Base-by-base conservation (phyloP, 2,329 filamentous ascomycete genomes). In the Fusarium sp. region DNA sequence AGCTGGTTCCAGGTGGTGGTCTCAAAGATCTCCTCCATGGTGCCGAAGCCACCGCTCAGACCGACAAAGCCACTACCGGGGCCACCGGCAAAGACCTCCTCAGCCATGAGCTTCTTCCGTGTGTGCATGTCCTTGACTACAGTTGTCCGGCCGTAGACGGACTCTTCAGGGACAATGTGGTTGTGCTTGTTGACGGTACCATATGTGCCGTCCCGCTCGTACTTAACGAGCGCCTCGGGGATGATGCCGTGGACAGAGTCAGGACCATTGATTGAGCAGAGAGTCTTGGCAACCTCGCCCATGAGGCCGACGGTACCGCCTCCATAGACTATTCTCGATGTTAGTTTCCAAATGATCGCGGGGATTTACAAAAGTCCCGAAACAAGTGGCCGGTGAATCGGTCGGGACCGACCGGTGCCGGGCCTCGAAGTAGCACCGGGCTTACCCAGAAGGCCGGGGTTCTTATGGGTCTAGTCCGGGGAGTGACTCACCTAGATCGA, bases 121-220 rank as follows among this genome's bases (percentile, higher is more conserved):
- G 94, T 95, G 84, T 99, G 96, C 96, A 99, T 99, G 81, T 98
- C 95, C 76, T 91, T 89, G 31, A 98, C 96, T 10, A 98, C 91
- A 0, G 95, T 98, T 14, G 95, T 98, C 50, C 88, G 87, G 11
- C 96, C 96, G 81, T 94, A 99, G 6, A 91, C 83, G 6, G 84
- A 79, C 80, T 91, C 88, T 68, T 92, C 90, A 58, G 93, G 91
- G 10, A 93, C 84, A 13, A 88, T 85, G 62, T 91, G 87, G 74
- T 88, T 88, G 61, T 82, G 80, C 60, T 82, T 79, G 76, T 83
- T 83, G 64, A 83, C 77, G 18, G 80, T 85, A 77, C 80, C 84
- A 77, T 90, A 90, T 16, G 85, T 88, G 66, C 87, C 86, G 79
- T 92, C 89, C 64, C 90, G 92, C 85, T 98, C 95, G 82, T 92